Base-by-base conservation (phyloP, 1,139 yeast species). In the Protomyces lactucae-debilis region DNA sequence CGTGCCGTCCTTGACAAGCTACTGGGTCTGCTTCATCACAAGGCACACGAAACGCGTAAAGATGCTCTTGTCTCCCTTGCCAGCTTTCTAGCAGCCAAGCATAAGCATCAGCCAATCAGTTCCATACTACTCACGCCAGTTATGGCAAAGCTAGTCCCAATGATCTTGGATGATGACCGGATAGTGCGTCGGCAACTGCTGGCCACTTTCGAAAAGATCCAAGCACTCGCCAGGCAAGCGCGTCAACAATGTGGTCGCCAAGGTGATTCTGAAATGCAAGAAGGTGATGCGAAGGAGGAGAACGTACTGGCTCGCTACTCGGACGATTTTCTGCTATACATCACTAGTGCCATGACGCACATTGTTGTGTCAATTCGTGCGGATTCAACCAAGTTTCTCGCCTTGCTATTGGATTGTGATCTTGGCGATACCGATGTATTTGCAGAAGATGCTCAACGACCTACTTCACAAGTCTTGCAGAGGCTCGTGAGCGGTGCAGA, bases 341-440 rank as follows among this genome's bases (percentile, higher is more conserved):
- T 92, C n/a, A 88, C 88, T 71, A 86, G 95, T 64, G 95, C 97
- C 14, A 93, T 93, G 98, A 88, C 98, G 18, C 97, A 93, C 73
- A 87, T 93, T 55, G 82, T 82, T 46, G 86, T 92, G 0, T 85
- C 84, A 8, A 84, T 91, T 48, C 82, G 95, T 57, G 82, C 83
- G 61, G 87, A 86, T 68, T 83, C 95, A 3, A 83, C 93, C 0
- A 81, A 80, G 66, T 86, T 85, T 69, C 76, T 91, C 43, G 78
- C 78, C 43, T 77, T 85, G 3, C 72, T 89, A 61, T 73, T 89
- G 23, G 79, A 80, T 28, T 18, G 23, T 52, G 64, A 67, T 25
- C 70, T 69, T 54, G 67, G 61, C 23, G 16, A 18, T 9, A 57
- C 51, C 8, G 52, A 66, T 14, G 70, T 60, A 18, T 28, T 54